These are phyloP conservation scores for Fusarium robinianum DNA, from an alignment of 2,329 filamentous ascomycete genomes.

Conservation along the genomic window DNA sequence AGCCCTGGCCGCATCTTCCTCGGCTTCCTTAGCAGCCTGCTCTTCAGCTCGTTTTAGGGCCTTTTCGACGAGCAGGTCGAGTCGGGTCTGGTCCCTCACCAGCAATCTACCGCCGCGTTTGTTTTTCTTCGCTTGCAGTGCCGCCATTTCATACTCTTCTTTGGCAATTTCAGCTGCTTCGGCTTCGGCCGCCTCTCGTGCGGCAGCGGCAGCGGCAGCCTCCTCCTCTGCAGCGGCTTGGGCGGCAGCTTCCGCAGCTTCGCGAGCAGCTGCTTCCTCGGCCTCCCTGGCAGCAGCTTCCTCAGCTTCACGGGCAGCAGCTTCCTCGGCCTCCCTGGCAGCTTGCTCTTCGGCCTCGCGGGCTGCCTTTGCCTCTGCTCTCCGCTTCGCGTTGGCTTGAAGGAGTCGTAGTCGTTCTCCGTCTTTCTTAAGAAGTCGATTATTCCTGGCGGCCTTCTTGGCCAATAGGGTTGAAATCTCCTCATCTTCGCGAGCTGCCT, in stretches of 20 bases:
- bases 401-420: slow-evolving; percentile 29
- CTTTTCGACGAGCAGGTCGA: slow-evolving; percentile 21
- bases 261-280: slow-evolving; percentile 9
- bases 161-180: slow-evolving; percentile 19
- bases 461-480: slow-evolving; percentile 23
- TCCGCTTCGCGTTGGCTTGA: slow-evolving; percentile 18
- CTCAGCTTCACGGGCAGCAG: slow-evolving; percentile 8
- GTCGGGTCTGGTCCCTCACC: slow-evolving; percentile 39
- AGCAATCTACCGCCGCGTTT: slow-evolving; percentile 12
- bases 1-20: background rate
- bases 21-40: slow-evolving; percentile 14
- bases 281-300: slow-evolving; percentile 8
- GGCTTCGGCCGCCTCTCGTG: slow-evolving; percentile 13
- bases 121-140: slow-evolving; percentile 19
- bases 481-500: slow-evolving; percentile 30
- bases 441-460: slow-evolving; percentile 30
- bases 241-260: slow-evolving; percentile 24
- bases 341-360: slow-evolving; percentile 27
- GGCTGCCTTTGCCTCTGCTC: slow-evolving; percentile 19
- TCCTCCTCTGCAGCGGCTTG: slow-evolving; percentile 25
- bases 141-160: slow-evolving; percentile 26
- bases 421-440: slow-evolving; percentile 31
- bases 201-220: slow-evolving; percentile 4
- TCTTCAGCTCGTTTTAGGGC: slow-evolving; percentile 22
- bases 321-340: slow-evolving; percentile 18